These are phyloP conservation scores for Neurospora tetrasperma DNA, from an alignment of 495 filamentous ascomycete species.

Conservation along the genomic window DNA sequence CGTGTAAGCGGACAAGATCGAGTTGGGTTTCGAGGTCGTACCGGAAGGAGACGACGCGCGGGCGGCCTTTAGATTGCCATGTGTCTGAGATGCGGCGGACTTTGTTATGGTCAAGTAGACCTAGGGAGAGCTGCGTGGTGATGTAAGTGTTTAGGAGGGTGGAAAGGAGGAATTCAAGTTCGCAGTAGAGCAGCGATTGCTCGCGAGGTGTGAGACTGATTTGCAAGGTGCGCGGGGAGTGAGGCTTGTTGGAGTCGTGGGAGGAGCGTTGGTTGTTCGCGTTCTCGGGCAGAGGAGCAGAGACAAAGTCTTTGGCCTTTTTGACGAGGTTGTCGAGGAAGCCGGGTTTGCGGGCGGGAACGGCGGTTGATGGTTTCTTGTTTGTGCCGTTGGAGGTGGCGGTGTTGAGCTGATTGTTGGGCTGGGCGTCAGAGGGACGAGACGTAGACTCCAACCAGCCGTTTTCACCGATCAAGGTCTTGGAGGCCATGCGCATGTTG, in stretches of 20 bases:
- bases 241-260: slow-evolving; percentile 13
- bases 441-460: slow-evolving; percentile 38
- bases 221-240: slow-evolving; percentile 9
- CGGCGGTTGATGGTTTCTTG: slow-evolving; percentile 6
- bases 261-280: slow-evolving; percentile 16
- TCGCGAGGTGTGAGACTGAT: slow-evolving; percentile 35
- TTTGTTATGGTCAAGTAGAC: slow-evolving; percentile 27
- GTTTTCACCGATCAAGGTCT: slow-evolving; percentile 35
- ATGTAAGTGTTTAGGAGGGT: slow-evolving; percentile 30
- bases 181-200: slow-evolving; percentile 37
- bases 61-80: slow-evolving; percentile 34
- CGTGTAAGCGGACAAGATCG: slow-evolving; percentile 29
- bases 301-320: slow-evolving; percentile 35
- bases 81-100: slow-evolving; percentile 25
- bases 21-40: slow-evolving; percentile 42
- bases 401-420: not conserved
- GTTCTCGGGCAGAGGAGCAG: slow-evolving; percentile 14
- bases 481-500: slow-evolving; percentile 14
- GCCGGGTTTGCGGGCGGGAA: slow-evolving; percentile 13
- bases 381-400: not conserved
- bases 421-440: not conserved
- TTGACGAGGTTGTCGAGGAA: slow-evolving; percentile 31
- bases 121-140: slow-evolving; percentile 25
- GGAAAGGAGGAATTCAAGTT: slow-evolving; percentile 31
- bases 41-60: slow-evolving; percentile 33